Evolutionary conservation across 2,329 filamentous ascomycete genomes (phyloP).

Genomic region (Colletotrichum sansevieriae): DNA sequence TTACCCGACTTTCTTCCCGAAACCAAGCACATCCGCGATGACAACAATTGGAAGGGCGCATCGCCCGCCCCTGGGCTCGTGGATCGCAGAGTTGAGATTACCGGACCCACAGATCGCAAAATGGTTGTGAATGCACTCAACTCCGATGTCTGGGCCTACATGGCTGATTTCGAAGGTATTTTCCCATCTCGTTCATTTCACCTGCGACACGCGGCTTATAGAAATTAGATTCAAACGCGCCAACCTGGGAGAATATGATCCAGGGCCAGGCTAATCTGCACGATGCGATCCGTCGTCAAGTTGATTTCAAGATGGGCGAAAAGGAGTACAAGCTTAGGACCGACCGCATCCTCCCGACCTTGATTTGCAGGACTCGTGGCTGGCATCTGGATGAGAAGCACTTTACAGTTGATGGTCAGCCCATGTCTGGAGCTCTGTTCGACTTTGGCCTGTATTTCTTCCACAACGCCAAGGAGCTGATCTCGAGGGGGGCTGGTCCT

Average conservation of each 20-base stretch:
- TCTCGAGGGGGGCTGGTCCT: constrained; percentile 81
- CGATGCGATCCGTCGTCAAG: constrained; percentile 85
- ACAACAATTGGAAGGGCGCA: constrained; percentile 87
- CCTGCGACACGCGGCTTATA: neutral
- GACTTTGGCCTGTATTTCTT: constrained; percentile 96
- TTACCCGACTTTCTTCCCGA: constrained; percentile 90
- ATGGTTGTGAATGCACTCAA: constrained; percentile 96
- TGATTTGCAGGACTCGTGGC: constrained; percentile 87
- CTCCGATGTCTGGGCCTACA: constrained; percentile 92
- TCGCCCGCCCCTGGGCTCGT: constrained; percentile 86
- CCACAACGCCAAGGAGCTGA: constrained; percentile 87
- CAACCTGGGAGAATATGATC: constrained; percentile 96
- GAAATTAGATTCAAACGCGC: constrained; percentile 77
- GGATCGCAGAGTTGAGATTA: constrained; percentile 90
- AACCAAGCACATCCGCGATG: constrained; percentile 89
- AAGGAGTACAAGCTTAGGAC: constrained; percentile 94
- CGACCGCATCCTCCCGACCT: constrained; percentile 81
- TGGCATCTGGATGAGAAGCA: constrained; percentile 97
- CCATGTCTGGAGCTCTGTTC: constrained; percentile 86
- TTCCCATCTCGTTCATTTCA: accelerated
- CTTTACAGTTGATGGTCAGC: constrained; percentile 87
- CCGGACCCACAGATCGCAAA: constrained; percentile 89
- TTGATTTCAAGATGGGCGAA: constrained; percentile 88
- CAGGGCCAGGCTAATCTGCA: constrained; percentile 92
- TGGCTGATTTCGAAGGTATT: constrained; percentile 84